Evolutionary conservation across 2,329 filamentous ascomycete genomes (phyloP).

Genomic region (Cladosporium sp.): DNA sequence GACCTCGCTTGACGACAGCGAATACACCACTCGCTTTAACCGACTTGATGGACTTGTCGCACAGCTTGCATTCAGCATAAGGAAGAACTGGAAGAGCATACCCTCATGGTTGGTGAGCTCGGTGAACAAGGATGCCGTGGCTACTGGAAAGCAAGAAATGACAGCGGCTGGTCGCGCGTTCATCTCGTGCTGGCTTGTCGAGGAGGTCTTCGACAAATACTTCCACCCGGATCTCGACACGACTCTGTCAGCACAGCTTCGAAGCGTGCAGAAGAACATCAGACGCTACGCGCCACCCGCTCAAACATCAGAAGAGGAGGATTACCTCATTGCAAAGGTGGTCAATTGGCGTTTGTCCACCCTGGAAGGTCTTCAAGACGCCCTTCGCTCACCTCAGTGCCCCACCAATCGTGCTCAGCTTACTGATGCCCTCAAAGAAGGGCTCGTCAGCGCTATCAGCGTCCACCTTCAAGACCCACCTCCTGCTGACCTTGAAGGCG

Average conservation of each 20-base stretch:
- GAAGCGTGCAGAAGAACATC: constrained; percentile 84
- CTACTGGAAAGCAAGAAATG: constrained; percentile 95
- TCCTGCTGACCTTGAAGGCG: constrained; percentile 79
- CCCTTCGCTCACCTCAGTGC: constrained; percentile 65
- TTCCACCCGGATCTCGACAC: constrained; percentile 88
- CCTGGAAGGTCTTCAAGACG: constrained; percentile 79
- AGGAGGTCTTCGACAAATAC: constrained; percentile 85
- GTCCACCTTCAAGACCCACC: constrained; percentile 75
- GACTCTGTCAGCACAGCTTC: constrained; percentile 73
- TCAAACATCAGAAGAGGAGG: constrained; percentile 80
- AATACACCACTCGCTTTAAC: constrained; percentile 86
- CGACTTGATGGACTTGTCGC: constrained; percentile 91
- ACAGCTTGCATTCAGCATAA: constrained; percentile 92
- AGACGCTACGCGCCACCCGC: constrained; percentile 72
- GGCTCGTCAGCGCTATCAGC: constrained; percentile 69
- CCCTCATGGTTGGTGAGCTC: constrained; percentile 77
- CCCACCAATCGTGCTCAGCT: constrained; percentile 64
- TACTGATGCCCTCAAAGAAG: constrained; percentile 60
- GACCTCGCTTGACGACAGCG: constrained; percentile 90
- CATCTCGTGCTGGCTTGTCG: constrained; percentile 85
- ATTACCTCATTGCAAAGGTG: constrained; percentile 82
- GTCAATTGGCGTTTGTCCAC: constrained; percentile 93
- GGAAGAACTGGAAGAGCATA: constrained; percentile 85
- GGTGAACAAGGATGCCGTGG: constrained; percentile 81
- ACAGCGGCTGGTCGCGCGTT: constrained; percentile 88